phyloP scores from a whole-genome alignment of 2,329 filamentous ascomycete species.

The Talaromyces sp. region DNA sequence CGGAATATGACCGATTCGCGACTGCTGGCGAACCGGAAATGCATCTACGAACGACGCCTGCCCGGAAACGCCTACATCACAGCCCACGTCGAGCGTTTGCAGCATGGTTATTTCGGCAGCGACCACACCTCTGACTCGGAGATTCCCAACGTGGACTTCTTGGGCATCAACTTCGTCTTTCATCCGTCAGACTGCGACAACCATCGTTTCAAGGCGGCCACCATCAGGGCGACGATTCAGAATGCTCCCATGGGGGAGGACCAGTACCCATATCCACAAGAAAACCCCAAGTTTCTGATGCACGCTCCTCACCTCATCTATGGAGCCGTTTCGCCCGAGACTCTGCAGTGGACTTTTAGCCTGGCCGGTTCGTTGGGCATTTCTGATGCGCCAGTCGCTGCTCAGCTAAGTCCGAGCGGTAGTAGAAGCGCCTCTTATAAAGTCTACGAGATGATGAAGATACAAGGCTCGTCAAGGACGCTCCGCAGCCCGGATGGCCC shows the following conservation, averaged over 20 bases:
- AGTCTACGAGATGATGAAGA: constrained; percentile 46
- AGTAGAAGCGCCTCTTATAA: constrained; percentile 37
- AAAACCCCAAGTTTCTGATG: constrained; percentile 40
- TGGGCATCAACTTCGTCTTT: constrained; percentile 46
- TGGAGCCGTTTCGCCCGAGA: constrained; percentile 43
- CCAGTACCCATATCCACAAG: constrained; percentile 12
- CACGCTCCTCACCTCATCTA: constrained; percentile 47
- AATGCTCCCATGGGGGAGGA: constrained; percentile 12
- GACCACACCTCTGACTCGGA: constrained; percentile 36
- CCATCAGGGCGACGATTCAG: constrained; percentile 36
- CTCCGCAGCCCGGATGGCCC: constrained; percentile 28
- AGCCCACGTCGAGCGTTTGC: constrained; percentile 45
- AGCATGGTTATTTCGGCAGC: constrained; percentile 44
- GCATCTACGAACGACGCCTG: constrained; percentile 45
- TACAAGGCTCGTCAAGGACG: constrained; percentile 43
- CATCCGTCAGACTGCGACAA: constrained; percentile 37
- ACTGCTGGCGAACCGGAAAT: constrained; percentile 33
- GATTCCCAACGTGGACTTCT: constrained; percentile 42
- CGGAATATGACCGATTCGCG: constrained; percentile 33
- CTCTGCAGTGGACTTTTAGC: constrained; percentile 44
- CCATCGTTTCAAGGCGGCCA: constrained; percentile 45
- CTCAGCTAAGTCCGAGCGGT: constrained; percentile 37
- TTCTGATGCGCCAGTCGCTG: constrained; percentile 38
- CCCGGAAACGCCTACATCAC: constrained; percentile 46
- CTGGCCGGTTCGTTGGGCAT: constrained; percentile 42